Percentiles rank a stretch among this genome's conserved stretches.
These are phyloP conservation scores for Pyrenochaeta sp. DNA, from an alignment of 2,329 filamentous ascomycete genomes.

Conservation along the genomic window DNA sequence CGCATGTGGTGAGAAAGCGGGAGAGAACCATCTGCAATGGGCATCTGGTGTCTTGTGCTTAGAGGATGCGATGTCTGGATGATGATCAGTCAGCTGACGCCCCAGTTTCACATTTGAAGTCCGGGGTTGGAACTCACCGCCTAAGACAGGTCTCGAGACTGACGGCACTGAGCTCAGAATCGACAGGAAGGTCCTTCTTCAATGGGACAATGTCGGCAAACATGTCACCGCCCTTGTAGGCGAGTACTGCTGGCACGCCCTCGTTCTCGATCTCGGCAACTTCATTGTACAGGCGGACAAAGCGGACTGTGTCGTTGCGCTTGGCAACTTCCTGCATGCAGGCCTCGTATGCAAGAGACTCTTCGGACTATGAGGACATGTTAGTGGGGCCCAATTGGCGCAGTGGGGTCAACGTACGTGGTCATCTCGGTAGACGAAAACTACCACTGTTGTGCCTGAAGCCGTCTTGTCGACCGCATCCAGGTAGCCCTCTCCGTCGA, in stretches of 20 bases:
- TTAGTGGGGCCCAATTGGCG: neutral
- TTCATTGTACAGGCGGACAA: slow-evolving; percentile 88
- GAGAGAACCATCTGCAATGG: too few species aligned
- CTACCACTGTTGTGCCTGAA: slow-evolving; percentile 82
- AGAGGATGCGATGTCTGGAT: slow-evolving; percentile 40
- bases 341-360: slow-evolving; percentile 58
- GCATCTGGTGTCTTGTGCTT: too few species aligned
- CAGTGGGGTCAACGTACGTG: slow-evolving; percentile 65
- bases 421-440: slow-evolving; percentile 85
- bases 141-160: slow-evolving; percentile 66
- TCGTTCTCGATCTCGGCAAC: slow-evolving; percentile 95
- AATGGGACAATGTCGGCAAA: slow-evolving; percentile 90
- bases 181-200: slow-evolving; percentile 80
- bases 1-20: too few species aligned
- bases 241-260: slow-evolving; percentile 84
- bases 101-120: slow-evolving; percentile 15
- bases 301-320: slow-evolving; percentile 75
- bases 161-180: slow-evolving; percentile 58
- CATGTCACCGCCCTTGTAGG: slow-evolving; percentile 88
- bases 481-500: slow-evolving; percentile 92
- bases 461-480: slow-evolving; percentile 93
- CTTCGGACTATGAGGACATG: neutral
- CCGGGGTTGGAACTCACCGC: slow-evolving; percentile 45
- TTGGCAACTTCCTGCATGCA: slow-evolving; percentile 78
- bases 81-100: slow-evolving; percentile 31